Conservation (phyloP, 2,329 filamentous ascomycete species). For the Exophiala alcalophila region DNA sequence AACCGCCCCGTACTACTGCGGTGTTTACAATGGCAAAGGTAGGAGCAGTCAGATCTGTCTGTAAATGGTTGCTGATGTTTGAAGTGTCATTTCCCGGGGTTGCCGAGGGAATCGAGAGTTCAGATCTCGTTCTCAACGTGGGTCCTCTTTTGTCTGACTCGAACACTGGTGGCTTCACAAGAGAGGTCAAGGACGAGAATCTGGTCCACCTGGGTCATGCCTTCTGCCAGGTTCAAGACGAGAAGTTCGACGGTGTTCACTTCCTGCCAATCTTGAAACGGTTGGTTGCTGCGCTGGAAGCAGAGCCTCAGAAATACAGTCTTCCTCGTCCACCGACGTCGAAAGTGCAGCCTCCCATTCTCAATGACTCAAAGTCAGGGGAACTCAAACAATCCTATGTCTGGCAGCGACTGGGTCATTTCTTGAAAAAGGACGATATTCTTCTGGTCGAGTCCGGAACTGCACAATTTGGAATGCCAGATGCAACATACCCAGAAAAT, state of each 20-base stretch:
- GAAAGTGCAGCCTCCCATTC: slow-evolving; percentile 17
- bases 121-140: slow-evolving; percentile 48
- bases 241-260: slow-evolving; percentile 31
- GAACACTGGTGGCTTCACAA: slow-evolving; percentile 43
- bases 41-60: too few species aligned
- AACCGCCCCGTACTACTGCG: slow-evolving; percentile 18
- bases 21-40: slow-evolving; percentile 26
- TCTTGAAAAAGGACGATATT: slow-evolving; percentile 27
- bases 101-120: slow-evolving; percentile 36
- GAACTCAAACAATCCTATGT: slow-evolving; percentile 21
- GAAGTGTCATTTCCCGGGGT: slow-evolving; percentile 34
- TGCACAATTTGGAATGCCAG: slow-evolving; percentile 30
- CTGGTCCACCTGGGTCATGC: slow-evolving; percentile 36
- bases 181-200: slow-evolving; percentile 37
- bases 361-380: slow-evolving; percentile 24
- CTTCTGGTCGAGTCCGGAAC: slow-evolving; percentile 31
- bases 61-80: not conserved
- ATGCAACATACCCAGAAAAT: slow-evolving; percentile 29
- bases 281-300: slow-evolving; percentile 17
- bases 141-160: slow-evolving; percentile 48
- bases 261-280: slow-evolving; percentile 29
- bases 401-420: slow-evolving; percentile 22
- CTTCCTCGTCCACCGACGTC: slow-evolving; percentile 12
- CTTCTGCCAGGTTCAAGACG: slow-evolving; percentile 13
- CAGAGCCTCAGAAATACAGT: slow-evolving; percentile 17